phyloP scores from a whole-genome alignment of 2,329 filamentous ascomycete species.

The Fusarium caatingaense region DNA sequence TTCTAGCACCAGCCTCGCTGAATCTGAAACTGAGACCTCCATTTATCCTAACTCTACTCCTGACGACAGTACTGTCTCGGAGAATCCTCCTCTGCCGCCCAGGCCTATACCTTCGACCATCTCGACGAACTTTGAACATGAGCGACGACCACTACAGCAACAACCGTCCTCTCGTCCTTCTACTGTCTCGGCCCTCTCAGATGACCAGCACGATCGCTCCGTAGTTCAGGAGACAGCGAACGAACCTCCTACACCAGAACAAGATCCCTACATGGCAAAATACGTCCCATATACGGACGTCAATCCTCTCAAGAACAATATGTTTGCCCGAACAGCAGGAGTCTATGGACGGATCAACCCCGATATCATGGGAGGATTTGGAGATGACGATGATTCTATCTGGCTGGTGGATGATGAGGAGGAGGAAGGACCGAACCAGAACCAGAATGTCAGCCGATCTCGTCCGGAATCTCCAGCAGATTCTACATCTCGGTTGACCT shows the following conservation, averaged over 20 bases:
- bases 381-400: constrained; percentile 47
- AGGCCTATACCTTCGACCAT: constrained; percentile 6
- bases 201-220: neutral
- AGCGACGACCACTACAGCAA: neutral
- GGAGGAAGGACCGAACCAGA: constrained; percentile 43
- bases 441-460: neutral
- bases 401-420: constrained; percentile 49
- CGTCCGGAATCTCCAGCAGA: neutral
- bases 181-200: constrained; percentile 2
- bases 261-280: constrained; percentile 27
- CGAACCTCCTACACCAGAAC: neutral
- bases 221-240: neutral
- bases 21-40: neutral
- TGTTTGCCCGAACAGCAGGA: constrained; percentile 41
- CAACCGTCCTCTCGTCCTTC: constrained; percentile 7
- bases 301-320: constrained; percentile 44
- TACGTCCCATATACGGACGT: constrained; percentile 43
- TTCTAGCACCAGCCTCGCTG: neutral
- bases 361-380: constrained; percentile 49
- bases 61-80: neutral
- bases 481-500: neutral
- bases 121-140: neutral
- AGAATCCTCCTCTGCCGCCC: neutral
- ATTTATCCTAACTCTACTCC: neutral
- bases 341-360: constrained; percentile 49